Evolutionary conservation across 352 stramenopile genomes (phyloP), one percentile per base, ranked within the genome.

Genomic region (Blastocystis sp.): DNA sequence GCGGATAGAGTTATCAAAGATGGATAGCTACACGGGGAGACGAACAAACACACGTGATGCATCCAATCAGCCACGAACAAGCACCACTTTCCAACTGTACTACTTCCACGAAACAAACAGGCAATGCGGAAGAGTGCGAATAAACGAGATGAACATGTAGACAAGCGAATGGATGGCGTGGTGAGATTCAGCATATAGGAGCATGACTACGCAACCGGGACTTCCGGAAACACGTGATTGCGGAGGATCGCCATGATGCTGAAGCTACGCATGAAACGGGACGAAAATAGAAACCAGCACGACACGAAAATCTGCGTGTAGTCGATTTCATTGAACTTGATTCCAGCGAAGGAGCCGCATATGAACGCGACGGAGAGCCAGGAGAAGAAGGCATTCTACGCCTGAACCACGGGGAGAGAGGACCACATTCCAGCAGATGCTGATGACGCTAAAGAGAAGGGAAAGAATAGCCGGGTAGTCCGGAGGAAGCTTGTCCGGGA

Each of bases 271-370:
- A 57, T 57, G 48, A 57, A 14, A 57, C 0, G 14, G 14, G 6
- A 1, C 6, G 14, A 17, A 14, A 14, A 17, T 14, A 57, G 48
- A 1, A 0, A 57, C 48, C 48, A 57, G 48, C 48, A 60, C 43
- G 74, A 84, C 43, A 84, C 52, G 14, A 84, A n/a, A n/a, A 68
- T 28, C 17, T 84, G 74, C 0, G 48, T 69, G 34, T 84, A 84
- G 60, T 84, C 74, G 34, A 84, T 84, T 45, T 84, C 74, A 45
- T 84, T 84, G 34, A 84, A 84, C 61, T 84, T 84, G 52, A 84
- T 34, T 19, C 61, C 60, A 43, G 74, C 74, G 57, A 84, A 84
- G 3, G 45, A 68, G 52, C 57, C 60, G 54, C 57, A 69, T 1
- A 84, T 34, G 24, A 84, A 84, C 9, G 57, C 24, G 19, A 11